Evolutionary conservation across 306 rosid species (phyloP), one percentile per base, ranked within the genome.

Genomic region (Dryas alaskensis): DNA sequence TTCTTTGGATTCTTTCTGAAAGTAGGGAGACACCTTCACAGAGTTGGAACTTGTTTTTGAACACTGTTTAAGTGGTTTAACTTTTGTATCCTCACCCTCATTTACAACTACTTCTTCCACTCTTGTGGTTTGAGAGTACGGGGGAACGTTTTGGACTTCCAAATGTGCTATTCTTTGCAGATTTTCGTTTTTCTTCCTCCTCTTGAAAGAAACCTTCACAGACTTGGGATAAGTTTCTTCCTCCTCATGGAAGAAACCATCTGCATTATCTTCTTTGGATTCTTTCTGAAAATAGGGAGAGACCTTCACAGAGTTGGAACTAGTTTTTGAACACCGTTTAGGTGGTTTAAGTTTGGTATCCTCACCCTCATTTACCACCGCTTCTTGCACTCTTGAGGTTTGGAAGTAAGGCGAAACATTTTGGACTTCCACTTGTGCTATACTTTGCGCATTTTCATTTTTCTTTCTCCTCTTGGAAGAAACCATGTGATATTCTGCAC

Each of bases 271-370:
- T 62, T 45, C 25, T 47, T 55, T 39, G 43, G 69, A 51, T 4
- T 27, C 60, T 51, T 73, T 76, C 50, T 64, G 76, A 46, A 75
- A 79, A 76, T 75, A 84, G 55, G 81, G 78, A 43, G 86, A 81
- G 64, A 69, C 58, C 72, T 72, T 70, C 53, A 43, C 70, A 46
- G 65, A 73, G 54, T 75, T 49, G 31, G 69, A 39, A 65, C 53
- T 5, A 67, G 63, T 19, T 54, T 76, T 72, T 68, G 64, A 44
- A 72, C 72, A 49, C 1, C 37, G 16, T 43, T 65, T 60, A 47
- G 64, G 39, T 4, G 39, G 48, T 43, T 52, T 69, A n/a, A 19
- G 1, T 16, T 69, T 68, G 37, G 73, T 50, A 13, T 50, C 47
- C 19, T 69, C 17, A 17, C 17, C 44, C 61, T 10, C 6, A 40